Base-by-base conservation (phyloP, 2,329 filamentous ascomycete species). In the Domatiomyces catenatus region DNA sequence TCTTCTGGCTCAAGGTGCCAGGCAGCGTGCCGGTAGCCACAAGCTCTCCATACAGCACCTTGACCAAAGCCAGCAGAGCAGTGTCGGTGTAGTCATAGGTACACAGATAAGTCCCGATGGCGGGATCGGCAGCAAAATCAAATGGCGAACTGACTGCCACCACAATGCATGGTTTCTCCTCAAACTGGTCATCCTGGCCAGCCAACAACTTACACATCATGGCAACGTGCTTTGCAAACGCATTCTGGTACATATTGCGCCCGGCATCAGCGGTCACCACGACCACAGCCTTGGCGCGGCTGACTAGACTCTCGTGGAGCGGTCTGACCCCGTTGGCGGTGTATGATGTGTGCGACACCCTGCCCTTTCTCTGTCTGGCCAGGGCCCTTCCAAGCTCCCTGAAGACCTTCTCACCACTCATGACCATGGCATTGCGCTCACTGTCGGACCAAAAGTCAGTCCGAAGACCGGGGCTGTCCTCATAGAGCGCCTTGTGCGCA, bases 1-100 rank as follows among this genome's bases (percentile, higher is more conserved):
- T 76, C 65, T 92, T 94, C 62, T 88, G 85, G 51, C 85, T 81
- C 56, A 94, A 76, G 0, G 86, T 90, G 1, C 89, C 78, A 0
- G 79, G 78, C 8, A 81, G 62, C 7, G 70, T 68, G 12, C 78
- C 79, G 5, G 71, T 71, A 0, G 78, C 73, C 1, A 69, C 68
- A 22, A 80, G 65, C 54, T 93, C 86, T 8, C 89, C 89, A 59
- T 90, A 90, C 0, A 95, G 69, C 0, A 86, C 84, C 52, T 86
- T 81, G 17, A 93, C 86, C 3, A 94, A 71, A 1, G 88, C 86
- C 54, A 84, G 81, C 69, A 95, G 79, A 17, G 90, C 88, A 6
- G 85, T 90, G 60, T 95, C 90, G 0, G 90, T 95, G 61, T 94
- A 95, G 68, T 95, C 89, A 65, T 93, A 95, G 0, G 89, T 94